Percentiles rank a stretch among this genome's conserved stretches.
Evolutionary conservation across 805 yeast species (phyloP).

Genomic region (Lipomyces spencermartinsiae): DNA sequence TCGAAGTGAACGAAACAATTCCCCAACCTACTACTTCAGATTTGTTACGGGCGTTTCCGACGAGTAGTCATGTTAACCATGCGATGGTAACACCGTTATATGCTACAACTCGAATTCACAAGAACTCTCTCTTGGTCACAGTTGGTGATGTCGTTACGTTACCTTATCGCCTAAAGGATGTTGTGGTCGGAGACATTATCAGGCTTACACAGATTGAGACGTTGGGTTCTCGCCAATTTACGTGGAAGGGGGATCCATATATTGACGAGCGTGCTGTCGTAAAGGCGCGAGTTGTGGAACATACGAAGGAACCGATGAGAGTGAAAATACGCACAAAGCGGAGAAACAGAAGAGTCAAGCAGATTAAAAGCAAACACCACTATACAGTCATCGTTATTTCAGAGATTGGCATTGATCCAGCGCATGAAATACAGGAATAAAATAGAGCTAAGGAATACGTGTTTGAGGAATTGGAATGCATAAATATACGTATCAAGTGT

Average conservation of each 20-base stretch:
- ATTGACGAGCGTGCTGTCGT: slow-evolving; percentile 48
- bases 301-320: slow-evolving; percentile 41
- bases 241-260: slow-evolving; percentile 60
- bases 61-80: slow-evolving; percentile 16
- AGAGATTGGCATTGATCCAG: slow-evolving; percentile 32
- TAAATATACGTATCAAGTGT: neutral
- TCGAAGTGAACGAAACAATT: slow-evolving; percentile 23
- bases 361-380: slow-evolving; percentile 38
- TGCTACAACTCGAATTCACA: slow-evolving; percentile 81
- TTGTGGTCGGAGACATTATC: slow-evolving; percentile 82
- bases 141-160: slow-evolving; percentile 84
- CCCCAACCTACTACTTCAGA: slow-evolving; percentile 27
- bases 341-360: slow-evolving; percentile 35
- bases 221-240: slow-evolving; percentile 84
- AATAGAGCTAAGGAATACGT: neutral
- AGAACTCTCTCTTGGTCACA: slow-evolving; percentile 86
- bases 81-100: slow-evolving; percentile 57
- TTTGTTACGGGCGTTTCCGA: slow-evolving; percentile 23
- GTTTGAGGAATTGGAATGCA: neutral
- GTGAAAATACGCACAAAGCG: slow-evolving; percentile 36
- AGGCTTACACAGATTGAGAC: slow-evolving; percentile 75
- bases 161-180: slow-evolving; percentile 78
- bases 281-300: slow-evolving; percentile 39
- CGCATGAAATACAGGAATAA: neutral
- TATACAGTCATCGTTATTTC: slow-evolving; percentile 40